Evolutionary conservation across 2,329 filamentous ascomycete species (phyloP).

Genomic region (Aspergillus hortae): DNA sequence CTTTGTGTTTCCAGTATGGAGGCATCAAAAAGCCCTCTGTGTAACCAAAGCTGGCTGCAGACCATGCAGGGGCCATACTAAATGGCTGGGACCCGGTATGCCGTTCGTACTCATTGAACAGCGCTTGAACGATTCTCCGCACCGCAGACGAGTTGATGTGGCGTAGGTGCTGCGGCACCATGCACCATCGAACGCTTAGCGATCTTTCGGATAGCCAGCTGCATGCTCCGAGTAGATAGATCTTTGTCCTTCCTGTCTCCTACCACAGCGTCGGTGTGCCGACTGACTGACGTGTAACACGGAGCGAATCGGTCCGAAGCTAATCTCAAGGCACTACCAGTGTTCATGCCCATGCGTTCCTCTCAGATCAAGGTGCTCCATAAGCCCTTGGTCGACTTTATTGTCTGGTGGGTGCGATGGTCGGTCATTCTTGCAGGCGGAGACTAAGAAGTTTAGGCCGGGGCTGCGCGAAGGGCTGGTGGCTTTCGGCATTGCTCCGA

Average conservation of each 20-base stretch:
- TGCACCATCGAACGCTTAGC: slow-evolving; percentile 1
- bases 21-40: slow-evolving; percentile 1
- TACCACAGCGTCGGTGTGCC: neutral
- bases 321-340: slow-evolving; percentile 4
- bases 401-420: slow-evolving; percentile 8
- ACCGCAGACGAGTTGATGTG: slow-evolving; percentile 7
- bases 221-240: slow-evolving; percentile 7
- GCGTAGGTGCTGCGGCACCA: slow-evolving; percentile 1
- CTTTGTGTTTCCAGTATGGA: slow-evolving; percentile 3
- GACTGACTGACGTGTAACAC: slow-evolving; percentile 1
- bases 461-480: slow-evolving; percentile 9
- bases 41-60: slow-evolving; percentile 4
- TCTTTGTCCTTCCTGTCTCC: neutral
- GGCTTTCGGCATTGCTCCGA: slow-evolving; percentile 9
- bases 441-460: slow-evolving; percentile 3
- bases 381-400: slow-evolving; percentile 11
- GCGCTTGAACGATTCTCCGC: slow-evolving; percentile 9
- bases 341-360: slow-evolving; percentile 9
- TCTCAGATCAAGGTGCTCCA: slow-evolving; percentile 10
- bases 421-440: neutral
- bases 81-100: slow-evolving; percentile 8
- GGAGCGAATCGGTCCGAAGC: slow-evolving; percentile 6
- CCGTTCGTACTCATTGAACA: slow-evolving; percentile 4
- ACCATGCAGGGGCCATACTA: slow-evolving; percentile 8
- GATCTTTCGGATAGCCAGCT: slow-evolving; percentile 5